A percentile compares a stretch with the other conserved stretches of the same genome.
phyloP scores from a whole-genome alignment of 345 rosid species.

The Pelargonium nanum region DNA sequence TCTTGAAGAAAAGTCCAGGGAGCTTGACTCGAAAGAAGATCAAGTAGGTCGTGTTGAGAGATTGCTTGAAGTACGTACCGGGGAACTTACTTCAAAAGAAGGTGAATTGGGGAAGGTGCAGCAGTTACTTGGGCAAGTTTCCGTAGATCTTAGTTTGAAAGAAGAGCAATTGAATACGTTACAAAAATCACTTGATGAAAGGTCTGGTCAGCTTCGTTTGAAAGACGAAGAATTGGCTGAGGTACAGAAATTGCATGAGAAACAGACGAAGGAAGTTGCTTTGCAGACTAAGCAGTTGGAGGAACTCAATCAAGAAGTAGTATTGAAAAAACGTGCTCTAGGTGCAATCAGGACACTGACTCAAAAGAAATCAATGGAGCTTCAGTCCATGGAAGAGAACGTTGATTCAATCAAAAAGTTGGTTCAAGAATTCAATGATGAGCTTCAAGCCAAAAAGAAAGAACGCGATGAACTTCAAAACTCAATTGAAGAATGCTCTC shows the following conservation, averaged over 20 bases:
- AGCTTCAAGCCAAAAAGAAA: constrained; percentile 1
- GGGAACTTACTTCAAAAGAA: not conserved
- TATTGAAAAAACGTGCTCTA: not conserved
- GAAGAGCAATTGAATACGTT: not conserved
- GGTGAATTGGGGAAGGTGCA: not conserved
- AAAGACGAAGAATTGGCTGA: not conserved
- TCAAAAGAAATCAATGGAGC: not conserved
- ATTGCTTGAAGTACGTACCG: not conserved
- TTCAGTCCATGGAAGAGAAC: not conserved
- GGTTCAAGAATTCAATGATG: not conserved
- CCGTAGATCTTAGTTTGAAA: not conserved
- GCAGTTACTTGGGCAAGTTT: not conserved
- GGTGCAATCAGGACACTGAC: not conserved
- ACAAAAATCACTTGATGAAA: not conserved
- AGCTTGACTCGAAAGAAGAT: not conserved
- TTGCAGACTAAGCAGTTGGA: not conserved
- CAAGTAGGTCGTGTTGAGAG: not conserved
- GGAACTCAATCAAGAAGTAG: not conserved
- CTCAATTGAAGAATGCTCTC: not conserved
- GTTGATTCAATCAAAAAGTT: not conserved
- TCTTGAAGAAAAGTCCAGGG: not conserved
- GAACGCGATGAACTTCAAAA: constrained; percentile 1
- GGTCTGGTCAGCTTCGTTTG: not conserved
- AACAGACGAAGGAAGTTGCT: not conserved
- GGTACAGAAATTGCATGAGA: no score